A percentile compares a stretch with the other conserved stretches of the same genome.
These are phyloP conservation scores for Macrolepiota dolichaula DNA, from an alignment of 768 basidiomycete genomes.

Conservation along the genomic window DNA sequence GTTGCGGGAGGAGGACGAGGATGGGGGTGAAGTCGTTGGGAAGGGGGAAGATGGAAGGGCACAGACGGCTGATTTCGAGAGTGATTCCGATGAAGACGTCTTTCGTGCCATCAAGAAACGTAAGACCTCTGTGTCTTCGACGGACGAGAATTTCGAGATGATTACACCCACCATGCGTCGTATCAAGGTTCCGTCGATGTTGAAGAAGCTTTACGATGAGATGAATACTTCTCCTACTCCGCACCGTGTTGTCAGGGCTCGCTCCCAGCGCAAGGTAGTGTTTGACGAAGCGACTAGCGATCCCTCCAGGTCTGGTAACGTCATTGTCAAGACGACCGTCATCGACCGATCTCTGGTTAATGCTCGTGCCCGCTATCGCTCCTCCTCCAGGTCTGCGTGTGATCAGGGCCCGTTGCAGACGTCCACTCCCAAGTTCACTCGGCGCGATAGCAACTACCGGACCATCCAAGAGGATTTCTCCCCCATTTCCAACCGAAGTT, in stretches of 20 bases:
- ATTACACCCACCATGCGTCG: constrained; percentile 19
- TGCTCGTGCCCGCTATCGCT: constrained; percentile 5
- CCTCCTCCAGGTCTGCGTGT: background rate
- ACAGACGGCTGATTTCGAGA: constrained; percentile 19
- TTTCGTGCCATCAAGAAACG: constrained; percentile 21
- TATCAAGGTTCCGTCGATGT: constrained; percentile 10
- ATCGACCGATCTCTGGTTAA: constrained; percentile 6
- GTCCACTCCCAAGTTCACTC: constrained; percentile 3
- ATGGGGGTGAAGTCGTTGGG: constrained; percentile 10
- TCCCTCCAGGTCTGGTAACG: background rate
- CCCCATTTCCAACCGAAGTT: background rate
- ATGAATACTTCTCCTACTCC: constrained; percentile 12
- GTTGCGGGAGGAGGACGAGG: constrained; percentile 29
- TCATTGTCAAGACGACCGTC: background rate
- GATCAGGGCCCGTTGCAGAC: background rate
- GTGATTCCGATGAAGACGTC: constrained; percentile 16
- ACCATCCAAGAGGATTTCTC: background rate
- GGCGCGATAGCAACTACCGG: background rate
- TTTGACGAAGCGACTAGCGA: background rate
- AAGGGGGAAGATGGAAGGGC: constrained; percentile 14
- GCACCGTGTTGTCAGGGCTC: constrained; percentile 16
- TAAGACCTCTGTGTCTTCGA: constrained; percentile 11
- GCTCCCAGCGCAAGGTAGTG: background rate
- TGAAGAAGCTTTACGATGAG: constrained; percentile 1
- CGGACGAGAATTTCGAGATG: constrained; percentile 9